Evolutionary conservation across 805 yeast species (phyloP).

Genomic region (Monosporozyma solicola): DNA sequence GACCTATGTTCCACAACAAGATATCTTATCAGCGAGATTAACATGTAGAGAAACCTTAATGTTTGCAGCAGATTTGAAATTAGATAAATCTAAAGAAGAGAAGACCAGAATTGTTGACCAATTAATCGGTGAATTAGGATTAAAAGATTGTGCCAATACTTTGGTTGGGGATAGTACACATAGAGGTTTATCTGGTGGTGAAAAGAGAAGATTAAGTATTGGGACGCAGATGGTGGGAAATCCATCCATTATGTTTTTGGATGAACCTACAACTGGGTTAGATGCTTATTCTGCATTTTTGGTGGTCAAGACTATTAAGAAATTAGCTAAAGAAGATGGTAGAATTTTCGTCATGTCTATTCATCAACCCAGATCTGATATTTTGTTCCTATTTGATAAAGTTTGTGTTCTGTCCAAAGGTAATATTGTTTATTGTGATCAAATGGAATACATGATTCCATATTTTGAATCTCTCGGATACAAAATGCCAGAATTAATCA

Average conservation of each 20-base stretch:
- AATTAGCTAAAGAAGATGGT: conserved; percentile 47
- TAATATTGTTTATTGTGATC: conserved; percentile 41
- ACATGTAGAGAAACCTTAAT: conserved; percentile 63
- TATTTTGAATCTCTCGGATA: conserved; percentile 45
- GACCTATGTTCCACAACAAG: conserved; percentile 70
- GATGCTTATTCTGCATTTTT: conserved; percentile 70
- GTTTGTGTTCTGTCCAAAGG: conserved; percentile 64
- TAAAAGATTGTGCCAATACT: conserved; percentile 54
- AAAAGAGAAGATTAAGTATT: conserved; percentile 64
- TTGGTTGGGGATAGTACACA: conserved; percentile 47
- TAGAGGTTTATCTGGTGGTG: conserved; percentile 75
- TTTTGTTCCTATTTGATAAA: conserved; percentile 57
- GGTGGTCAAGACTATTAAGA: conserved; percentile 51
- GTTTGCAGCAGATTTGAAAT: conserved; percentile 62
- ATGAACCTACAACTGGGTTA: conserved; percentile 84
- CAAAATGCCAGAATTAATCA: conserved; percentile 37
- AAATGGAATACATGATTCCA: conserved; percentile 34
- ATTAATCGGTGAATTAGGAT: conserved; percentile 53
- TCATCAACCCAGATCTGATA: conserved; percentile 80
- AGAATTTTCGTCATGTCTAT: conserved; percentile 68
- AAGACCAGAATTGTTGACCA: conserved; percentile 46
- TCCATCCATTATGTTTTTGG: conserved; percentile 69
- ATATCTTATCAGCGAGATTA: conserved; percentile 58
- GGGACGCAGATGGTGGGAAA: conserved; percentile 70
- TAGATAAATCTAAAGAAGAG: conserved; percentile 39